Conservation (phyloP, 2,329 filamentous ascomycete species). For the Ascosphaera pollenicola region DNA sequence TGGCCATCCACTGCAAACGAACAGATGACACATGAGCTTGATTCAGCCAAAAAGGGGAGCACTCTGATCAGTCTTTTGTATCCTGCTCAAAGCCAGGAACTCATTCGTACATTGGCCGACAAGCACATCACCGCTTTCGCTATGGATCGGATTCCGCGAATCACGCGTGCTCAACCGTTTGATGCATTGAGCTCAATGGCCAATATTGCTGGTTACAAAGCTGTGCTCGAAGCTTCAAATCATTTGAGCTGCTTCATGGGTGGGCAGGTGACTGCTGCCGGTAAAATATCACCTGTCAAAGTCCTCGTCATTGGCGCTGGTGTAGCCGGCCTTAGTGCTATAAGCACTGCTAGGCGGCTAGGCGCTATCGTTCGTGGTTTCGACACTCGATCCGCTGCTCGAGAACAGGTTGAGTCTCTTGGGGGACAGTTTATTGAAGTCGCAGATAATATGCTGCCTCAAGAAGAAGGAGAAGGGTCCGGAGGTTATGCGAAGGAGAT, state of each 20-base stretch:
- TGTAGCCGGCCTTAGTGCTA: constrained; percentile 71
- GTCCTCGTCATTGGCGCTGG: constrained; percentile 78
- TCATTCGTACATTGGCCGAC: constrained; percentile 50
- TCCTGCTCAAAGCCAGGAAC: constrained; percentile 53
- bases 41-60: constrained; percentile 42
- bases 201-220: constrained; percentile 86
- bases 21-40: too few relatives aligned
- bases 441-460: too few relatives aligned
- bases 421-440: constrained; percentile 83
- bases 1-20: constrained; percentile 30
- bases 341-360: constrained; percentile 39
- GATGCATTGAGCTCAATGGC: constrained; percentile 81
- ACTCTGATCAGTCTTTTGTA: constrained; percentile 70
- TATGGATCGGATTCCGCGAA: constrained; percentile 84
- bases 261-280: constrained; percentile 74
- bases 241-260: constrained; percentile 74
- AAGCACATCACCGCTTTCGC: constrained; percentile 58
- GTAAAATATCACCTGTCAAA: constrained; percentile 68
- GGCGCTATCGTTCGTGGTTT: constrained; percentile 80
- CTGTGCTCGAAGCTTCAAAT: constrained; percentile 73
- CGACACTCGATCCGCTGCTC: constrained; percentile 68
- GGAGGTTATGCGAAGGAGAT: constrained; percentile 86
- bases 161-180: constrained; percentile 71
- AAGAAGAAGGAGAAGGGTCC: constrained; percentile 65
- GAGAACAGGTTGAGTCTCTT: constrained; percentile 75